A percentile compares a stretch with the other conserved stretches of the same genome.
Conservation (phyloP, 371 early-diverging fungal species). For the Rhizopus sp. region DNA sequence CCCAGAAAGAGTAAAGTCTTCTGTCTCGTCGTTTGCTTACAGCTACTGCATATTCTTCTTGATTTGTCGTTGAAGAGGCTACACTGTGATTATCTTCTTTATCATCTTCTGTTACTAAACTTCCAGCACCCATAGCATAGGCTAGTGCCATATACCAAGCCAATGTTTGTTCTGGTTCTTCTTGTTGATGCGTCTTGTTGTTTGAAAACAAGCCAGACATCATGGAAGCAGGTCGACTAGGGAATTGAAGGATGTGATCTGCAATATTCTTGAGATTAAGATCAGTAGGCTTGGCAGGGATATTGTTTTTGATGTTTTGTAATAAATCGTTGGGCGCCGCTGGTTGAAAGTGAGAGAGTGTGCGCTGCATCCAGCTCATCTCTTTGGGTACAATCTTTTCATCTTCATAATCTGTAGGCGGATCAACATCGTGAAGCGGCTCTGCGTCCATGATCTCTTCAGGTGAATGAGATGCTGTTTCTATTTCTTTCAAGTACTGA, state of each 20-base stretch:
- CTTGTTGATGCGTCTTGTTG: slow-evolving; percentile 22
- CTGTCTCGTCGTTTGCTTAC: slow-evolving; percentile 38
- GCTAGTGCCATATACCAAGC: slow-evolving; percentile 56
- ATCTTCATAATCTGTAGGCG: slow-evolving; percentile 15
- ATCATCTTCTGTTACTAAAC: slow-evolving; percentile 15
- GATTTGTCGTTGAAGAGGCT: not conserved
- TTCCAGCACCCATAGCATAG: slow-evolving; percentile 48
- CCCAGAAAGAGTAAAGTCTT: slow-evolving; percentile 50
- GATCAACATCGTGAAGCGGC: slow-evolving; percentile 10
- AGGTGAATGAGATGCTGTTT: slow-evolving; percentile 11
- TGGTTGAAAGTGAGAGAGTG: slow-evolving; percentile 45
- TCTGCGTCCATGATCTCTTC: slow-evolving; percentile 32
- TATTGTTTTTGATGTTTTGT: slow-evolving; percentile 48
- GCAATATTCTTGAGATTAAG: slow-evolving; percentile 38
- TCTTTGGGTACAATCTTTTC: slow-evolving; percentile 11
- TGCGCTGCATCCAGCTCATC: slow-evolving; percentile 48
- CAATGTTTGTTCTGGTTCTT: slow-evolving; percentile 33
- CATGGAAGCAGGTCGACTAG: slow-evolving; percentile 36
- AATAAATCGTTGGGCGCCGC: slow-evolving; percentile 28
- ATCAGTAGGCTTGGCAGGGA: slow-evolving; percentile 39
- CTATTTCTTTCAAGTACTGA: slow-evolving; percentile 30
- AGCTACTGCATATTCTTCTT: slow-evolving; percentile 15
- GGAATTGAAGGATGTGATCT: slow-evolving; percentile 43
- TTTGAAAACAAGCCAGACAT: slow-evolving; percentile 36
- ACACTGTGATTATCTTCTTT: slow-evolving; percentile 8